phyloP scores from a whole-genome alignment of 352 stramenopile genomes.

The Globisporangium nagaii region DNA sequence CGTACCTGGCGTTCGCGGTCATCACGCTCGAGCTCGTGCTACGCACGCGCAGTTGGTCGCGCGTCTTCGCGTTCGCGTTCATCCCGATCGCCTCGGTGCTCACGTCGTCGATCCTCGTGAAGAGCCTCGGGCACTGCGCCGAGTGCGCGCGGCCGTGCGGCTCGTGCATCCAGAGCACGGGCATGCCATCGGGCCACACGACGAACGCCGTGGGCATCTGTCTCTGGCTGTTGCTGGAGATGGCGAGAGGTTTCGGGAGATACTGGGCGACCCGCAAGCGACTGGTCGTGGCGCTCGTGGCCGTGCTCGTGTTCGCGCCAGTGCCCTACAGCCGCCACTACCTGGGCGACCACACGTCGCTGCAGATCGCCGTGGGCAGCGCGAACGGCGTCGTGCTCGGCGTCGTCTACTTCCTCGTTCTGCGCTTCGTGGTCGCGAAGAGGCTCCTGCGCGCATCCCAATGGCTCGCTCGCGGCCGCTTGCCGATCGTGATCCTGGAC shows the following conservation, averaged over 20 bases:
- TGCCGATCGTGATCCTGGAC: conserved; percentile 7
- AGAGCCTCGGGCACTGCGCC: conserved; percentile 32
- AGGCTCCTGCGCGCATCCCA: conserved; percentile 1
- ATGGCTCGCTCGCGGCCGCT: not conserved
- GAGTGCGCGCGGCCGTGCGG: conserved; percentile 45
- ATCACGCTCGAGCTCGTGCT: conserved; percentile 35
- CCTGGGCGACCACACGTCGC: conserved; percentile 45
- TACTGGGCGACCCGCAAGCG: conserved; percentile 17
- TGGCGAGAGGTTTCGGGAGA: conserved; percentile 25
- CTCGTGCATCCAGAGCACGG: conserved; percentile 35
- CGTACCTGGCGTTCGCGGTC: no score
- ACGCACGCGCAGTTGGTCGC: conserved; percentile 37
- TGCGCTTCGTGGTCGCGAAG: conserved; percentile 30
- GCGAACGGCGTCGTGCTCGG: conserved; percentile 30
- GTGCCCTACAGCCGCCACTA: conserved; percentile 60
- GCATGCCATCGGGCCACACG: conserved; percentile 50
- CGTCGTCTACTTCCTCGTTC: conserved; percentile 35
- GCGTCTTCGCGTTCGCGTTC: conserved; percentile 41
- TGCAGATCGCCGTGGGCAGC: conserved; percentile 41
- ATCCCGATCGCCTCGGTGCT: conserved; percentile 40
- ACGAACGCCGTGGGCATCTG: conserved; percentile 44
- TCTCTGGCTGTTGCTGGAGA: conserved; percentile 46
- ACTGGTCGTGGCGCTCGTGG: not conserved
- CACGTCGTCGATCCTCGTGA: conserved; percentile 34
- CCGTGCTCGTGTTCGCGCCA: conserved; percentile 30